Percentiles rank a stretch among this genome's conserved stretches.
Conservation (phyloP, 2,329 filamentous ascomycete genomes). For the Neofusicoccum ribis region DNA sequence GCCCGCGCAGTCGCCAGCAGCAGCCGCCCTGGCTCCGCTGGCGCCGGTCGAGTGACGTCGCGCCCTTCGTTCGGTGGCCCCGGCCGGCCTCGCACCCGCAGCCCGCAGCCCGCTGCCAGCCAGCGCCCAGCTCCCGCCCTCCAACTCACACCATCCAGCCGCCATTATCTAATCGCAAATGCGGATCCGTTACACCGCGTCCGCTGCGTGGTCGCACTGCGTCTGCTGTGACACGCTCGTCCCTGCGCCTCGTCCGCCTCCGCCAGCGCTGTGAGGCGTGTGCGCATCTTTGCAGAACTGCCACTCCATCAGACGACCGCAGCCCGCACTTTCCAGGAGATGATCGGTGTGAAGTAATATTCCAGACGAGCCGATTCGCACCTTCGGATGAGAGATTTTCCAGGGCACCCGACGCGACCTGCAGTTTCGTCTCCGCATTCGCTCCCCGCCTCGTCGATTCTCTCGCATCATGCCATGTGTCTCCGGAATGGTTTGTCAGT, state of each 20-base stretch:
- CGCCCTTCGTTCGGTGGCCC: background rate
- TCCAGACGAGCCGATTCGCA: background rate
- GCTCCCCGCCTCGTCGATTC: background rate
- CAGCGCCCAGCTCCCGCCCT: background rate
- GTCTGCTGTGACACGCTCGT: constrained; percentile 4
- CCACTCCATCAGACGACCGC: background rate
- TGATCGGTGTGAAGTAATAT: background rate
- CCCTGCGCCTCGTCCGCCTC: constrained; percentile 14
- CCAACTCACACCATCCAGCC: constrained; percentile 11
- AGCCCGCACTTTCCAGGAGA: too few relatives aligned
- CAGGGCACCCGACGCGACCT: background rate
- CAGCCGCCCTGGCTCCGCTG: too few relatives aligned
- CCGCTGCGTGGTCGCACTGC: constrained; percentile 12
- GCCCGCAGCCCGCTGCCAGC: background rate
- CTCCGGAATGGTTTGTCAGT: background rate
- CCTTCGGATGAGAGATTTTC: constrained; percentile 9
- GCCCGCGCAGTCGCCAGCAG: background rate
- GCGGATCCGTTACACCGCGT: constrained; percentile 8
- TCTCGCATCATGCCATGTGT: constrained; percentile 8
- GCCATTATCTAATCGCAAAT: constrained; percentile 20
- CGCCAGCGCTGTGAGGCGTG: background rate
- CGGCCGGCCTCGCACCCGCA: background rate
- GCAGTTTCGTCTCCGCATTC: constrained; percentile 6
- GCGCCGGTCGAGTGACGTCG: background rate
- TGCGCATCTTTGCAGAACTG: background rate